Conservation (phyloP, 176 grass and related monocot species). For the Cymbopogon citratus region DNA sequence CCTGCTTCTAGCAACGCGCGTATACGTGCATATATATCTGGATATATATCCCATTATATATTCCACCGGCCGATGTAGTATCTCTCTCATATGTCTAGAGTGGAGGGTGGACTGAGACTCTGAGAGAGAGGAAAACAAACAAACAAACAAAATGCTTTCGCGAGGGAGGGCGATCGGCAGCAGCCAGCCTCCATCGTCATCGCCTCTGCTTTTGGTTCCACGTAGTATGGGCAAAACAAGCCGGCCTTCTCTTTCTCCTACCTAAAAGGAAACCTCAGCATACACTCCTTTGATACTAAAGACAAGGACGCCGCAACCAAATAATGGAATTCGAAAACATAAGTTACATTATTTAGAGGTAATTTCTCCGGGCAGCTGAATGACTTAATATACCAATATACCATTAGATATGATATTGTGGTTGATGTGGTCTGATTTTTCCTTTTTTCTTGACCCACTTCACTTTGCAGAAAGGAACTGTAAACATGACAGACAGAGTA, state of each 20-base stretch:
- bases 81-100: neutral
- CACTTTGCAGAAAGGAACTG: no score
- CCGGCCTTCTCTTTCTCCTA: neutral
- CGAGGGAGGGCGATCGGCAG: neutral
- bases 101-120: neutral
- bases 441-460: no score
- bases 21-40: neutral
- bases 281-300: neutral
- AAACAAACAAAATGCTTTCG: neutral
- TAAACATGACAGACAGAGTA: no score
- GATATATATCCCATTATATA: neutral
- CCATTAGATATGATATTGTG: no score
- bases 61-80: neutral
- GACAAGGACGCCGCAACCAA: neutral
- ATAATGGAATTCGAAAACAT: neutral
- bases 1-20: neutral
- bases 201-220: neutral
- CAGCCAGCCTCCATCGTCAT: neutral
- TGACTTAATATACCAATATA: no score
- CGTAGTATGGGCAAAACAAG: neutral
- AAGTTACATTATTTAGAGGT: neutral
- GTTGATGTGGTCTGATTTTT: no score
- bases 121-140: neutral
- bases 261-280: neutral
- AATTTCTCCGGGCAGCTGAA: neutral